Evolutionary conservation across 371 early-diverging fungal genomes (phyloP), one percentile per base, ranked within the genome.

Genomic region (Synchytrium microbalum): DNA sequence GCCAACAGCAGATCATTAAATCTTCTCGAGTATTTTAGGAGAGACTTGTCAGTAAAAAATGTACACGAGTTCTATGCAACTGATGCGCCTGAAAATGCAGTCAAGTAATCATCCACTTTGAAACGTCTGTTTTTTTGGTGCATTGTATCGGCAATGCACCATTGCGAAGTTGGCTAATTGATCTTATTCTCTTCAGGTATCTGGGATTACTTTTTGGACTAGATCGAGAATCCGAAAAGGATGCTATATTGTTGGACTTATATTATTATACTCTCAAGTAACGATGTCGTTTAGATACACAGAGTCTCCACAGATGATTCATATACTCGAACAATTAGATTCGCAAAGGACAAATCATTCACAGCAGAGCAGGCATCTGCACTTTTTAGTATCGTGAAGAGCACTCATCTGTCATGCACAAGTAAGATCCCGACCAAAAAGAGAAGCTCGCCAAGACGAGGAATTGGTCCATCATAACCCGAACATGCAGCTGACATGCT

Each of bases 361-460:
- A 59, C 72, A 8, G 73, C 75, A 1, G 70, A 72, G 30, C 72
- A 77, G 60, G 68, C 73, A 10, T 77, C 79, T 10, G 71, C 71
- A 1, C 71, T 79, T 59, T 77, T 79, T 62, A 74, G 79, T 8
- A 79, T 82, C 33, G 71, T 82, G 67, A 79, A 79, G 60, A 53
- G 59, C 33, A 78, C 75, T 19, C 79, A 80, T 61, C 60, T 62
- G 46, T 38, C 46, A 38, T 38, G 28, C 32, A 65, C 32, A 54
- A 60, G 19, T 66, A 66, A 14, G 61, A 79, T 78, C 23, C 32
- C n/a, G 26, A 5, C 13, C 24, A 56, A 5, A 56, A n/a, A n/a
- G n/a, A n/a, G n/a, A n/a, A n/a, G n/a, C n/a, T n/a, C n/a, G n/a
- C n/a, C n/a, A n/a, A n/a, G n/a, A n/a, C n/a, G n/a, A n/a, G n/a